These are phyloP conservation scores for Linum tenue DNA, from an alignment of 345 rosid genomes.

Conservation along the genomic window DNA sequence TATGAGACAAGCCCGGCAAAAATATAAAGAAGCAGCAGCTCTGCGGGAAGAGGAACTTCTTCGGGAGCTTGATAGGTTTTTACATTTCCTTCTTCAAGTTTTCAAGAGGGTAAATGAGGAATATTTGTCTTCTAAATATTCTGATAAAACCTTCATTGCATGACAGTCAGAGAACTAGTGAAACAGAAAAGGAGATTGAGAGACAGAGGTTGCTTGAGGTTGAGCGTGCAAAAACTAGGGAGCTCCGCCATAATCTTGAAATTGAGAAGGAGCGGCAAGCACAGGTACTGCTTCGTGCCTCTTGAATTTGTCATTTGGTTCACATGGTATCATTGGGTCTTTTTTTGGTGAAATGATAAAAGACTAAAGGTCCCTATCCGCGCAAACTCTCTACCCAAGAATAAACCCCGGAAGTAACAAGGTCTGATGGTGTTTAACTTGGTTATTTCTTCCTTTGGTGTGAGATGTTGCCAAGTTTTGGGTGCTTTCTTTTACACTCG, in stretches of 20 bases:
- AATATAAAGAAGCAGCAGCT: constrained; percentile 62
- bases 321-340: background rate
- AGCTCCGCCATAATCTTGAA: constrained; percentile 61
- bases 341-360: too few species aligned
- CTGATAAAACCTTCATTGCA: constrained; percentile 3
- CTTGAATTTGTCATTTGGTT: background rate
- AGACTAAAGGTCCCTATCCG: too few species aligned
- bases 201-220: constrained; percentile 59
- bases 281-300: constrained; percentile 35
- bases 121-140: constrained; percentile 8
- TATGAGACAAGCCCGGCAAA: constrained; percentile 50
- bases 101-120: background rate
- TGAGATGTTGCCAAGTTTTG: too few species aligned
- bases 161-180: constrained; percentile 54
- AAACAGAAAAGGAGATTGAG: constrained; percentile 72
- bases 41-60: constrained; percentile 55
- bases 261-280: constrained; percentile 78
- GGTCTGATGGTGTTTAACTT: too few species aligned
- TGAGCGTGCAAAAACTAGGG: constrained; percentile 71
- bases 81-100: constrained; percentile 1
- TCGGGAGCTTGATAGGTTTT: constrained; percentile 69
- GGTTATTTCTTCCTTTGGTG: too few species aligned
- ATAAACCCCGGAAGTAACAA: too few species aligned
- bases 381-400: too few species aligned
- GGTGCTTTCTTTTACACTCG: too few species aligned